A percentile compares a stretch with the other conserved stretches of the same genome.
Evolutionary conservation across 371 early-diverging fungal genomes (phyloP).

Genomic region (Syncephalastrum monosporum): DNA sequence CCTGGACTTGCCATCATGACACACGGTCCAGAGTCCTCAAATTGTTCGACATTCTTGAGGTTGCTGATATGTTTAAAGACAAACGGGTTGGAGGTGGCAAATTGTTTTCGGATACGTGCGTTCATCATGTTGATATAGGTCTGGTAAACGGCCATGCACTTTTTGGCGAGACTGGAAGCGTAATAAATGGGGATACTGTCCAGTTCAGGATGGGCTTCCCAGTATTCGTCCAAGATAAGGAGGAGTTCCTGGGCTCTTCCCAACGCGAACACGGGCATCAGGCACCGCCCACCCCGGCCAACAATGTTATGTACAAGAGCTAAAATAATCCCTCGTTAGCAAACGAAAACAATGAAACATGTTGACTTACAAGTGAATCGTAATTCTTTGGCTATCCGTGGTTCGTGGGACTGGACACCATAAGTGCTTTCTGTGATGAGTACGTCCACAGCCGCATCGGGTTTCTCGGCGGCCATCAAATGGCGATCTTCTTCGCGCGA

Average conservation of each 20-base stretch:
- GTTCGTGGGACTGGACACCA: slow-evolving; percentile 98
- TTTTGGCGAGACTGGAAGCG: slow-evolving; percentile 96
- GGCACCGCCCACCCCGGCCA: slow-evolving; percentile 94
- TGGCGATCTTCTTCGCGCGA: slow-evolving; percentile 99
- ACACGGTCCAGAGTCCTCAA: slow-evolving; percentile 98
- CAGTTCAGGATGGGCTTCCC: slow-evolving; percentile 95
- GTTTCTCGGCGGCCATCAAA: slow-evolving; percentile 98
- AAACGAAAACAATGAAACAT: background rate
- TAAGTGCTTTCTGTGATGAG: slow-evolving; percentile 99
- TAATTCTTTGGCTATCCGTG: slow-evolving; percentile 94
- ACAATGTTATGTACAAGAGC: slow-evolving; percentile 92
- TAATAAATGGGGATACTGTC: slow-evolving; percentile 98
- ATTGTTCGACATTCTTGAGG: slow-evolving; percentile 88
- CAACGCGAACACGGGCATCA: slow-evolving; percentile 99
- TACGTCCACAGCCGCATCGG: slow-evolving; percentile 87
- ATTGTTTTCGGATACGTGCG: slow-evolving; percentile 91
- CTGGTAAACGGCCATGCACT: slow-evolving; percentile 99
- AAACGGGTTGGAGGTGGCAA: slow-evolving; percentile 95
- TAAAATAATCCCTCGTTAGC: slow-evolving; percentile 8
- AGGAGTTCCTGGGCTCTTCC: slow-evolving; percentile 99
- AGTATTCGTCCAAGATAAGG: slow-evolving; percentile 99
- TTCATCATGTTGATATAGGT: slow-evolving; percentile 99
- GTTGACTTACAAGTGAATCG: slow-evolving; percentile 77
- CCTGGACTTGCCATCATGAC: slow-evolving; percentile 99
- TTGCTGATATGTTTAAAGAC: slow-evolving; percentile 97